Evolutionary conservation across 139 green algal species (phyloP).

Genomic region (Coelastrella sp.): DNA sequence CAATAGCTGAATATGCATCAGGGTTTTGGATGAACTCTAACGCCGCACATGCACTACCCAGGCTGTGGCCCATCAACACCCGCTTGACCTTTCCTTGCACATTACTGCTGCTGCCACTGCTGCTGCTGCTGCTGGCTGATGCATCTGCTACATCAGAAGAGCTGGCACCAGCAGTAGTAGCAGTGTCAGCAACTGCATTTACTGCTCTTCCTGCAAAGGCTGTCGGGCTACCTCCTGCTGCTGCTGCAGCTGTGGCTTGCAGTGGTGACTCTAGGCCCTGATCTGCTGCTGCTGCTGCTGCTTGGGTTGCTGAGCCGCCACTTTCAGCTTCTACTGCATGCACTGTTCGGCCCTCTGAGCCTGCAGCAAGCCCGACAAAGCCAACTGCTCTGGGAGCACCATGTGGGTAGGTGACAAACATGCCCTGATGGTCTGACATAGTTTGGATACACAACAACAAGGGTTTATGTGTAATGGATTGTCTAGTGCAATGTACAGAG

Average conservation of each 20-base stretch:
- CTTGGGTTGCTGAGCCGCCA: slow-evolving; percentile 17
- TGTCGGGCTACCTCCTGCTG: background rate
- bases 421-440: no score
- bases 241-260: slow-evolving; percentile 33
- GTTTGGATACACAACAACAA: no score
- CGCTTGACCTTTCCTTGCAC: slow-evolving; percentile 41
- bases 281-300: background rate
- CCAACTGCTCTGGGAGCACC: no score
- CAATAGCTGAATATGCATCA: slow-evolving; percentile 60
- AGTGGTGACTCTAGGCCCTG: slow-evolving; percentile 14
- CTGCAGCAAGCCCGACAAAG: background rate
- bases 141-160: background rate
- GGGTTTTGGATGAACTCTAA: slow-evolving; percentile 66
- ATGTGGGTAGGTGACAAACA: no score
- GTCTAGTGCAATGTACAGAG: no score
- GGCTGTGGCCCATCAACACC: slow-evolving; percentile 83
- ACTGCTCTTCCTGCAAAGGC: background rate
- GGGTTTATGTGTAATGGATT: no score
- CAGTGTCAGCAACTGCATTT: slow-evolving; percentile 7
- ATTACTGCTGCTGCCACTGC: background rate
- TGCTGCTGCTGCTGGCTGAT: slow-evolving; percentile 6
- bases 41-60: slow-evolving; percentile 77
- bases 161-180: background rate
- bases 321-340: background rate
- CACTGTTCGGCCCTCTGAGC: background rate